Evolutionary conservation across 306 rosid genomes (phyloP).

Genomic region (Sechiopsis laciniata): DNA sequence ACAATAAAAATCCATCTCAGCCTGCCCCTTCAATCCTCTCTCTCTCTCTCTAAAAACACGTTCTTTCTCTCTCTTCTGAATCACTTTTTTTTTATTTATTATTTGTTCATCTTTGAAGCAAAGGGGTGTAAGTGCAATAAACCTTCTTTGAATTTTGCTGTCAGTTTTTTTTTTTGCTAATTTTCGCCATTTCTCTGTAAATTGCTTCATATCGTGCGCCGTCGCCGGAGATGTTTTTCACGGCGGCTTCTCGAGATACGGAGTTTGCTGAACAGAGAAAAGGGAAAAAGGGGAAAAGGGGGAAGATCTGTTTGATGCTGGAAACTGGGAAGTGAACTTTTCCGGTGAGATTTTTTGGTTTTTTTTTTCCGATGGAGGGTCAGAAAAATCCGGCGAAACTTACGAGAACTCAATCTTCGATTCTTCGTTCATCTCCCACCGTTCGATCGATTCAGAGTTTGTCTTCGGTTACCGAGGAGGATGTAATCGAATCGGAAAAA

Average conservation of each 20-base stretch:
- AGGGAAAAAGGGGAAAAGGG: not conserved
- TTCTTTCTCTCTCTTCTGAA: not conserved
- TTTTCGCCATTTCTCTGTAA: constrained; percentile 1
- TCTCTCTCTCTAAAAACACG: constrained; percentile 24
- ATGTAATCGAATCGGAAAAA: constrained; percentile 25
- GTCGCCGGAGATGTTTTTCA: not conserved
- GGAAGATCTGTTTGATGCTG: constrained; percentile 31
- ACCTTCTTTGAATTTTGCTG: not conserved
- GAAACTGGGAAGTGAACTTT: constrained; percentile 29
- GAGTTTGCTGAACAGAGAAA: not conserved
- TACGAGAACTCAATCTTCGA: constrained; percentile 77
- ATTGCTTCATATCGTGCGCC: constrained; percentile 3
- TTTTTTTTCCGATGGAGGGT: constrained; percentile 46
- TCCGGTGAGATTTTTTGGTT: not conserved
- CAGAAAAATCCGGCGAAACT: constrained; percentile 69
- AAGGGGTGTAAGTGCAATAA: not conserved
- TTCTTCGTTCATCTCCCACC: constrained; percentile 80
- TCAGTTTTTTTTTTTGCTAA: constrained; percentile 14
- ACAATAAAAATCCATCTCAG: constrained; percentile 28
- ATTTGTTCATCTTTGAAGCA: not conserved
- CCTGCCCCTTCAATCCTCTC: constrained; percentile 25
- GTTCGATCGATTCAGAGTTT: constrained; percentile 86
- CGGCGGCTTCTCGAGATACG: constrained; percentile 5
- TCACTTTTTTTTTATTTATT: too few relatives aligned
- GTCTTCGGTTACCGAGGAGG: constrained; percentile 58